These are phyloP conservation scores for Cladosporium sp. DNA, from an alignment of 2,329 filamentous ascomycete species.

Conservation along the genomic window DNA sequence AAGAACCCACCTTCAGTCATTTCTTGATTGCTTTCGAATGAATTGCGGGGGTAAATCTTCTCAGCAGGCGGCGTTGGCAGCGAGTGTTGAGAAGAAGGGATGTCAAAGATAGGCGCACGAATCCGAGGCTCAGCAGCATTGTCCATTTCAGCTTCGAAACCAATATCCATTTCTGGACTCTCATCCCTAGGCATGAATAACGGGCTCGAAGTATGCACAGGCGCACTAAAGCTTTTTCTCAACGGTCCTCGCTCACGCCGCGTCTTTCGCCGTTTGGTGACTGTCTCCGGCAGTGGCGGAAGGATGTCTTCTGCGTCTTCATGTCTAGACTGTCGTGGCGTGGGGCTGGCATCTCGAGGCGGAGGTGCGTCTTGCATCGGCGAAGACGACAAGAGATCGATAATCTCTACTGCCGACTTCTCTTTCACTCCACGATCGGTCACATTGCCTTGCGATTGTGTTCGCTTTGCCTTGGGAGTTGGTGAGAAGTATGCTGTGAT, in stretches of 20 bases:
- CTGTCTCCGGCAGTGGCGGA: conserved; percentile 26
- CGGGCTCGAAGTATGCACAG: conserved; percentile 13
- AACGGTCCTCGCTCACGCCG: conserved; percentile 20
- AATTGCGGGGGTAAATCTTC: background rate
- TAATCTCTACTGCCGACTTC: conserved; percentile 16
- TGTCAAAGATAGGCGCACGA: background rate
- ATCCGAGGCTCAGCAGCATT: background rate
- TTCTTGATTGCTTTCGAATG: background rate
- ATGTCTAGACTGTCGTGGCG: background rate
- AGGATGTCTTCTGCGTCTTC: conserved; percentile 4
- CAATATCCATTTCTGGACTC: background rate
- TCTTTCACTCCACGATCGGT: background rate
- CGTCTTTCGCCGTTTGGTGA: conserved; percentile 27
- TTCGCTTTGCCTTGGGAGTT: conserved; percentile 16
- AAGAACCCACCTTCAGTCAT: background rate
- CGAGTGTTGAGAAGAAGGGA: background rate
- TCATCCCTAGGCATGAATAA: conserved; percentile 3
- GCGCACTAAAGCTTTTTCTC: conserved; percentile 28
- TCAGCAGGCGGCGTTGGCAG: background rate
- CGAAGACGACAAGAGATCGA: conserved; percentile 30
- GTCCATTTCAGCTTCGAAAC: conserved; percentile 13
- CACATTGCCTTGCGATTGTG: background rate
- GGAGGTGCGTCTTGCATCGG: conserved; percentile 11
- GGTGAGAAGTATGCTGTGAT: conserved; percentile 27
- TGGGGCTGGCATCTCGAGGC: conserved; percentile 1